These are phyloP conservation scores for Gossypium turneri DNA, from an alignment of 345 rosid genomes.

Conservation along the genomic window DNA sequence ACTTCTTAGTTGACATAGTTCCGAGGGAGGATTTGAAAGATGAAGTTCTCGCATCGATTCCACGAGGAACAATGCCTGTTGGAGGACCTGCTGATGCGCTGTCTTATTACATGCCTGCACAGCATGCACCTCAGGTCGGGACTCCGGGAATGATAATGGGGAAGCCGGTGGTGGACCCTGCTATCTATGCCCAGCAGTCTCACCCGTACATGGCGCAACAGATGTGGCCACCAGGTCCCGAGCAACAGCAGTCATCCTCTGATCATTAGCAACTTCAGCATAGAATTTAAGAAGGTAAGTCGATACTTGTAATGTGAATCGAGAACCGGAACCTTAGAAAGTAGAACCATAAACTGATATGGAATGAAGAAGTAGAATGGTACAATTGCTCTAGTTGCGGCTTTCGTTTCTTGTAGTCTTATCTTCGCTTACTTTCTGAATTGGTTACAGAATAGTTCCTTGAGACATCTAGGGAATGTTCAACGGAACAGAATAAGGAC, in stretches of 20 bases:
- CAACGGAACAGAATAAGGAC: slow-evolving; percentile 11
- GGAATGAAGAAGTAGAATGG: neutral
- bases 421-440: neutral
- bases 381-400: neutral
- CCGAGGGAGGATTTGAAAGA: slow-evolving; percentile 91
- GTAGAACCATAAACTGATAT: neutral
- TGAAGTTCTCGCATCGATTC: slow-evolving; percentile 64
- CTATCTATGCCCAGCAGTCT: slow-evolving; percentile 51
- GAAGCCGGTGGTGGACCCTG: slow-evolving; percentile 65
- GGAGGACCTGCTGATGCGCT: slow-evolving; percentile 65
- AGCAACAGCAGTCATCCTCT: slow-evolving; percentile 72
- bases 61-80: slow-evolving; percentile 50
- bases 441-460: neutral
- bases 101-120: slow-evolving; percentile 72
- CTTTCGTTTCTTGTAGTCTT: neutral
- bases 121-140: slow-evolving; percentile 57
- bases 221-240: slow-evolving; percentile 73
- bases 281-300: slow-evolving; percentile 18
- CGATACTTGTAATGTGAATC: neutral
- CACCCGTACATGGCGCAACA: slow-evolving; percentile 69
- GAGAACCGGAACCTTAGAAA: neutral
- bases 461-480: slow-evolving; percentile 10
- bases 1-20: slow-evolving; percentile 87
- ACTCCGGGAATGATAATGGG: slow-evolving; percentile 85
- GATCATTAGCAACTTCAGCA: slow-evolving; percentile 34